Evolutionary conservation across 306 rosid genomes (phyloP), one percentile per base, ranked within the genome.

Genomic region (Arachis stenosperma): DNA sequence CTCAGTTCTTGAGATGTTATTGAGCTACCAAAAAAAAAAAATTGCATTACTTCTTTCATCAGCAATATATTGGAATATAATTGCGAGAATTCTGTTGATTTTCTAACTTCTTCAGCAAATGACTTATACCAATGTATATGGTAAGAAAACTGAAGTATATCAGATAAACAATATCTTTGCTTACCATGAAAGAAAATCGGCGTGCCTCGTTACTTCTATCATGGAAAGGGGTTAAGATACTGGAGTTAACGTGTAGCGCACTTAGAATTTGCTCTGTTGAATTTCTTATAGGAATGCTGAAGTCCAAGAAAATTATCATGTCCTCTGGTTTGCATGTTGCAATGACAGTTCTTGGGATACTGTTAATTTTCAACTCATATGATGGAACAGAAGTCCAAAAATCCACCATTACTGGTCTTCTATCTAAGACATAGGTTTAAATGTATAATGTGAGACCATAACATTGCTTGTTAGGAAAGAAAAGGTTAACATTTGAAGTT

Each of bases 381-480:
- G 91, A 84, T 61, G 91, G 85, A 79, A 87, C 87, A n/a, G 90
- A 74, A 33, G 95, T 81, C 95, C 95, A 89, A 41, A 89, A 79
- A 67, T 89, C 95, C 48, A 75, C 90, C 36, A 51, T 71, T 58
- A 87, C 87, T 15, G 88, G 87, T 52, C 95, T 83, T 83, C 90
- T 85, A 81, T 89, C 95, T 89, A 74, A 69, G 73, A 40, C 65
- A 75, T 44, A 44, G 56, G 77, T 67, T 22, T 75, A 43, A 76
- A 70, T 33, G 55, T 51, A 8, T 46, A 11, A 40, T 17, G 13
- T 55, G 33, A 67, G 44, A 46, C 40, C 69, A 73, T 63, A 41
- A 60, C 27, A 44, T 14, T 39, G 48, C 42, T 52, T 69, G 14
- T 50, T 68, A 44, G 7, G 55, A 6, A 48, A 47, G 9, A 47